Evolutionary conservation across 495 filamentous ascomycete species (phyloP).

Genomic region (Aspergillus campestris): DNA sequence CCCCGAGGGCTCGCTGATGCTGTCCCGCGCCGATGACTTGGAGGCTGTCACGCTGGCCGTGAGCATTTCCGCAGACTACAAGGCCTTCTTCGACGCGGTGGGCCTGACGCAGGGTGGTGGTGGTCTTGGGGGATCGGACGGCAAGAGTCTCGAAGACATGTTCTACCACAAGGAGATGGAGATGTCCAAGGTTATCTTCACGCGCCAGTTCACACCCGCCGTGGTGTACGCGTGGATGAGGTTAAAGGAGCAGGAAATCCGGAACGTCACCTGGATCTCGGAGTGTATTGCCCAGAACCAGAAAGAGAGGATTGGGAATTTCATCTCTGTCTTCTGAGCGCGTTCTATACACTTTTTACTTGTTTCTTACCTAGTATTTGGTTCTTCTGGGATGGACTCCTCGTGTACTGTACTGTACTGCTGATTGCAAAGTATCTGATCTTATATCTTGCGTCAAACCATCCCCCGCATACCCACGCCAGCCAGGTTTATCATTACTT

Average conservation of each 20-base stretch:
- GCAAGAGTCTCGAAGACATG: conserved; percentile 89
- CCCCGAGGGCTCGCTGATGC: conserved; percentile 89
- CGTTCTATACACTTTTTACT: conserved; percentile 5
- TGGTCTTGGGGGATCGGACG: conserved; percentile 66
- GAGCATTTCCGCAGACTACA: conserved; percentile 86
- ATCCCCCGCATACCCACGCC: conserved; percentile 4
- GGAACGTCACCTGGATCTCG: conserved; percentile 98
- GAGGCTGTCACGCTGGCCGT: conserved; percentile 90
- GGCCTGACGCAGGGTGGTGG: conserved; percentile 68
- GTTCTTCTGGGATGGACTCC: conserved; percentile 6
- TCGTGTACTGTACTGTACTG: no score
- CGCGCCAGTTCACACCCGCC: conserved; percentile 88
- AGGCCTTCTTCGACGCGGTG: conserved; percentile 86
- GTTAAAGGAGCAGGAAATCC: conserved; percentile 97
- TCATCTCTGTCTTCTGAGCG: conserved; percentile 86
- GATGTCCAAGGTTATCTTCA: conserved; percentile 89
- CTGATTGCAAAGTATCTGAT: conserved; percentile 6
- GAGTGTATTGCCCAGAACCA: conserved; percentile 99
- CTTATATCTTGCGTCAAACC: conserved; percentile 26
- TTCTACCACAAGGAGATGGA: conserved; percentile 99
- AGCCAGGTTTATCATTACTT: conserved; percentile 7
- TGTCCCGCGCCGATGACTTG: conserved; percentile 89
- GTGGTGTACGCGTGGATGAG: conserved; percentile 98
- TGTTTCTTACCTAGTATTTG: conserved; percentile 23
- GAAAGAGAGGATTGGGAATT: conserved; percentile 97